Conservation (phyloP, 495 filamentous ascomycete species). For the Daldinia concentrica region DNA sequence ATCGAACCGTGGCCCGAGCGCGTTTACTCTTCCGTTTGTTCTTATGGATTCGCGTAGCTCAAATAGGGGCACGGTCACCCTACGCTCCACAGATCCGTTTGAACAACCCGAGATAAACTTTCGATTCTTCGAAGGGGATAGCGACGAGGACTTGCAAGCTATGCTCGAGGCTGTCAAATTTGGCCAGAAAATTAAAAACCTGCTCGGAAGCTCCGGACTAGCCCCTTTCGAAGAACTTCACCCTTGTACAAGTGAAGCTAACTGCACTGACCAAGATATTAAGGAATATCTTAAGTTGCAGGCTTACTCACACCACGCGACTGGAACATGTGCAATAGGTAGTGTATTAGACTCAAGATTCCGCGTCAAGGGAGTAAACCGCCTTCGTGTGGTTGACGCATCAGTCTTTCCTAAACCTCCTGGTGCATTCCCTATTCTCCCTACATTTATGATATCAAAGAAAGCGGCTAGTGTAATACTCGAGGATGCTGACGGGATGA, state of each 20-base stretch:
- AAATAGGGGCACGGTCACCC: conserved; percentile 50
- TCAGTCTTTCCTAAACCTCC: conserved; percentile 65
- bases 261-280: conserved; percentile 48
- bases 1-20: conserved; percentile 25
- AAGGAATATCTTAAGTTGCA: conserved; percentile 51
- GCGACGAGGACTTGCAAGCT: conserved; percentile 52
- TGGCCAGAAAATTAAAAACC: conserved; percentile 44
- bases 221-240: conserved; percentile 46
- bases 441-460: conserved; percentile 68
- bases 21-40: conserved; percentile 35
- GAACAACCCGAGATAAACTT: conserved; percentile 59
- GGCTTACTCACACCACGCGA: conserved; percentile 61
- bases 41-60: conserved; percentile 50
- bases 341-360: conserved; percentile 61
- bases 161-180: conserved; percentile 57
- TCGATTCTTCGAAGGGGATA: conserved; percentile 56
- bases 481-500: conserved; percentile 25
- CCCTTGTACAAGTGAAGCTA: conserved; percentile 40
- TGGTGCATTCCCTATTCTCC: conserved; percentile 67
- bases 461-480: conserved; percentile 66
- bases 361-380: conserved; percentile 60
- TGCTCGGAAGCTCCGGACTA: conserved; percentile 28
- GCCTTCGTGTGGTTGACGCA: conserved; percentile 65
- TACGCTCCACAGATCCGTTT: conserved; percentile 56
- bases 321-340: conserved; percentile 65